A percentile compares a stretch with the other conserved stretches of the same genome.
These are phyloP conservation scores for Tolypocladium ovalisporum DNA, from an alignment of 2,329 filamentous ascomycete species.

Conservation along the genomic window DNA sequence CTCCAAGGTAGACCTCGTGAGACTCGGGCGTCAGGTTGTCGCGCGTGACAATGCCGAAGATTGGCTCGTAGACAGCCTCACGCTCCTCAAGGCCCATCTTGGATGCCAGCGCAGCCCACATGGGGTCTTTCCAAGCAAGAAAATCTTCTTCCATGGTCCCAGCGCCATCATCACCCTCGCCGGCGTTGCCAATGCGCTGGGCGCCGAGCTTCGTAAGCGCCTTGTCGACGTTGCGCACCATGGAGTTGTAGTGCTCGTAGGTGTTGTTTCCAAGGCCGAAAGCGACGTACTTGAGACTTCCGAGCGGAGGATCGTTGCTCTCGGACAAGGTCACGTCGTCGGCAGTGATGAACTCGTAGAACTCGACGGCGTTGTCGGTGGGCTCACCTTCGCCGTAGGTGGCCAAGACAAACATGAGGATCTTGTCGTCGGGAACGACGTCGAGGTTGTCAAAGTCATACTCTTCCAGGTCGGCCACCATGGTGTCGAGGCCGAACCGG, in stretches of 20 bases:
- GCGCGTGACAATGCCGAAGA: conserved; percentile 72
- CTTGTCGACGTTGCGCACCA: conserved; percentile 87
- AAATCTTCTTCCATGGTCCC: conserved; percentile 99
- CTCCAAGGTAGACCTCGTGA: conserved; percentile 80
- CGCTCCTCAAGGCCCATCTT: conserved; percentile 88
- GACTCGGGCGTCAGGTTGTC: conserved; percentile 64
- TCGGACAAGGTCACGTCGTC: conserved; percentile 77
- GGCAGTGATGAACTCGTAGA: conserved; percentile 87
- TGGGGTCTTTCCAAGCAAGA: conserved; percentile 96
- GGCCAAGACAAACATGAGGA: conserved; percentile 89
- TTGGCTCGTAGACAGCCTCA: conserved; percentile 89
- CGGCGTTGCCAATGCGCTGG: conserved; percentile 72
- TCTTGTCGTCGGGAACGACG: conserved; percentile 75
- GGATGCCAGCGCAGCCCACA: conserved; percentile 80
- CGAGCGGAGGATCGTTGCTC: conserved; percentile 60
- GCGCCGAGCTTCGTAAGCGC: conserved; percentile 74
- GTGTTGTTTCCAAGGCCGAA: conserved; percentile 99
- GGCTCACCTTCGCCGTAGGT: conserved; percentile 98
- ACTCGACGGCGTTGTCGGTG: conserved; percentile 97
- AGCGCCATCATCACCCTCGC: conserved; percentile 94
- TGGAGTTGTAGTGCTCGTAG: conserved; percentile 98
- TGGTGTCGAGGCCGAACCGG: conserved; percentile 90
- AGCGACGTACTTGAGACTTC: conserved; percentile 81
- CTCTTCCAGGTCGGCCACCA: conserved; percentile 96
- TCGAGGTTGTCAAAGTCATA: conserved; percentile 96